Evolutionary conservation across 495 filamentous ascomycete genomes (phyloP).

Genomic region (Penicillium herquei): DNA sequence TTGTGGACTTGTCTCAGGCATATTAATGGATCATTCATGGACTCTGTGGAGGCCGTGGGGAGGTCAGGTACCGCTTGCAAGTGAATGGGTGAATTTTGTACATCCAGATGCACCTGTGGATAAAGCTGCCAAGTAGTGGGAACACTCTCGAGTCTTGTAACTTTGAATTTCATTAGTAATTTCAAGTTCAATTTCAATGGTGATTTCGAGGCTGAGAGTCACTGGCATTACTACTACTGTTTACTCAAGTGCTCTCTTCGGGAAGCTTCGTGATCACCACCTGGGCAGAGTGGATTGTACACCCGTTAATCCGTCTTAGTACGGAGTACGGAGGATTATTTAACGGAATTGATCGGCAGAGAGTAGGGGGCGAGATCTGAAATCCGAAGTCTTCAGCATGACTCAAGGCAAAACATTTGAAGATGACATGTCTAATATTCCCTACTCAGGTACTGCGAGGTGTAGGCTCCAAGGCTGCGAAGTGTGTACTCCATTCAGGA

Average conservation of each 20-base stretch:
- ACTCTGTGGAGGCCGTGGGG: neutral
- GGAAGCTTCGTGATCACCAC: neutral
- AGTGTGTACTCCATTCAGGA: too few relatives aligned
- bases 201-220: neutral
- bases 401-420: too few relatives aligned
- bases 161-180: too few relatives aligned
- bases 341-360: too few relatives aligned
- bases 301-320: too few relatives aligned
- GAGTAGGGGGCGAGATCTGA: neutral
- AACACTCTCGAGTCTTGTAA: too few relatives aligned
- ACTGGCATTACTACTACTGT: neutral
- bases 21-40: constrained; percentile 5
- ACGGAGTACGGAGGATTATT: too few relatives aligned
- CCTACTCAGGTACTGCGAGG: too few relatives aligned
- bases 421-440: too few relatives aligned
- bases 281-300: too few relatives aligned
- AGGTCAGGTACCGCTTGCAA: constrained; percentile 1
- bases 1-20: constrained; percentile 16
- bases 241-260: neutral
- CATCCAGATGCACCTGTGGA: neutral
- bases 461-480: too few relatives aligned
- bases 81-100: neutral
- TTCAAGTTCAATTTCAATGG: too few relatives aligned
- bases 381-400: neutral
- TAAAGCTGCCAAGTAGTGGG: neutral